Base-by-base conservation (phyloP, 768 basidiomycete species). In the Leccinum variicolor region DNA sequence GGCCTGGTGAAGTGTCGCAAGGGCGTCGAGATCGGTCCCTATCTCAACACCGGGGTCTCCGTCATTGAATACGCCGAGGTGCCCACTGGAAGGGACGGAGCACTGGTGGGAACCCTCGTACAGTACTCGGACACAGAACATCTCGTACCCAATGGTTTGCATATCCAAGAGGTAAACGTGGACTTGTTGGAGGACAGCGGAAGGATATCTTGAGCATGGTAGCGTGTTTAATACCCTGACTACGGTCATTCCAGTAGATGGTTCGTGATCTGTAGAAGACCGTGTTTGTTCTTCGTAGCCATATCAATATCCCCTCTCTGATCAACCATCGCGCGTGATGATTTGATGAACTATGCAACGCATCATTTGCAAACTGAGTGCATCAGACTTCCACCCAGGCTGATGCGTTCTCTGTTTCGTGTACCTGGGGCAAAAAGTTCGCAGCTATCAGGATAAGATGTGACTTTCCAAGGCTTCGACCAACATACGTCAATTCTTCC, bases 91-190 rank as follows among this genome's bases (percentile, higher is more conserved):
- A 55, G 43, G 51, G 56, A 54, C 31, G 45, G 49, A 8, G 47
- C 43, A 49, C 52, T 67, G 52, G 58, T 63, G 57, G 82, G 79
- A 26, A 68, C 63, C 23, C 58, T 91, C 31, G 70, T 79, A 34
- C 75, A 77, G 63, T 89, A 78, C 62, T 85, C 81, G 45, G 82
- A 84, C 63, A 71, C 77, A 21, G 69, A 75, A 25, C 89, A 91
- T 72, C 69, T 91, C 54, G 11, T 54, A 34, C 39, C 14, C n/a
- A 54, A 64, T 50, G 66, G 60, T 28, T 50, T 67, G 50, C 68
- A 68, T 10, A 54, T 68, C n/a, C 72, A 82, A 53, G 70, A 78
- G 57, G 73, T 60, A 29, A 89, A 86, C 65, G 84, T 74, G 15
- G 88, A 90, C 63, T 77, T 76, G 58, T 57, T 62, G 46, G 65